Percentiles rank a stretch among this genome's conserved stretches.
phyloP scores from a whole-genome alignment of 148 eudicot genomes.

The Euryodendron excelsum region DNA sequence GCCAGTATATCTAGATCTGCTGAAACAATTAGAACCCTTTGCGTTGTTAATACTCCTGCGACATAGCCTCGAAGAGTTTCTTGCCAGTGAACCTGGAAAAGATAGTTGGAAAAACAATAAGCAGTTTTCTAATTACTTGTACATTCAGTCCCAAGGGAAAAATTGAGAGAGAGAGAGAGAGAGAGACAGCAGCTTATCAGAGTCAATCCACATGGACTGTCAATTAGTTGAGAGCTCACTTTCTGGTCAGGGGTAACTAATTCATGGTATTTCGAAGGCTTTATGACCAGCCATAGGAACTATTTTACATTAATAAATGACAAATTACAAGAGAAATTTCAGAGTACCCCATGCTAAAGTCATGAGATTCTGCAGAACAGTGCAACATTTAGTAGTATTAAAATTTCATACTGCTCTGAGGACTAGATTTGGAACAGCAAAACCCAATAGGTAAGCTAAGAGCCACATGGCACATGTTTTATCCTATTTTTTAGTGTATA shows the following conservation, averaged over 20 bases:
- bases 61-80: conserved; percentile 95
- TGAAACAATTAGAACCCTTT: conserved; percentile 83
- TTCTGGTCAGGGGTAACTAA: neutral
- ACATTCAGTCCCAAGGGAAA: neutral
- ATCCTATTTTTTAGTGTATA: neutral
- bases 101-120: neutral
- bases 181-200: neutral
- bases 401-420: neutral
- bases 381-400: neutral
- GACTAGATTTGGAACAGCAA: neutral
- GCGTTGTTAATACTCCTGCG: conserved; percentile 91
- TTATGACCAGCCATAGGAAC: neutral
- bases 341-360: neutral
- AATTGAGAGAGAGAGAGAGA: neutral
- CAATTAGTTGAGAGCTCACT: neutral
- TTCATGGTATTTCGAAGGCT: neutral
- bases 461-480: neutral
- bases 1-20: conserved; percentile 88
- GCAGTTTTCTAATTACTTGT: neutral
- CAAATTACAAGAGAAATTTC: neutral
- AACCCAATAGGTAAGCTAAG: neutral
- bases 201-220: conserved; percentile 9
- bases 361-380: neutral
- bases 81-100: conserved; percentile 88
- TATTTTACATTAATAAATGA: neutral